A percentile compares a stretch with the other conserved stretches of the same genome.
phyloP scores from a whole-genome alignment of 768 basidiomycete species.

The Termitomyces sp. region DNA sequence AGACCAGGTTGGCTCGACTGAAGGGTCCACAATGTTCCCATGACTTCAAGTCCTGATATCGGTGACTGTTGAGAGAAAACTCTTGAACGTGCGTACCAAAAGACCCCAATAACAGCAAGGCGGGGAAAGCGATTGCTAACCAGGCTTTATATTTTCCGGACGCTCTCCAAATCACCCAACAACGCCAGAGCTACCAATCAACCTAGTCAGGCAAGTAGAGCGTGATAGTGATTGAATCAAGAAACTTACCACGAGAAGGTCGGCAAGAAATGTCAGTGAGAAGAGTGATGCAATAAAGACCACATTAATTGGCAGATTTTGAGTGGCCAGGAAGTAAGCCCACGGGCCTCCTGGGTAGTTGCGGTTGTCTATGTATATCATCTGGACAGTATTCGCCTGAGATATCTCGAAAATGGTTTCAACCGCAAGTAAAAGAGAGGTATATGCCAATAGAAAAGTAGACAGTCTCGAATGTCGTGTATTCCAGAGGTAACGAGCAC shows the following conservation, averaged over 20 bases:
- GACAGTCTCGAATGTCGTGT: slow-evolving; percentile 18
- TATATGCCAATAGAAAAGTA: slow-evolving; percentile 25
- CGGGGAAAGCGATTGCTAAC: slow-evolving; percentile 29
- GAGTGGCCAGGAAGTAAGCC: slow-evolving; percentile 30
- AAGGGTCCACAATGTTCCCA: slow-evolving; percentile 39
- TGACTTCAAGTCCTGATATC: slow-evolving; percentile 17
- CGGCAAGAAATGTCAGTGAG: slow-evolving; percentile 31
- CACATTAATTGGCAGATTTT: slow-evolving; percentile 30
- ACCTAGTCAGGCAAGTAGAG: not conserved
- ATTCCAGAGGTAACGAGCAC: slow-evolving; percentile 27
- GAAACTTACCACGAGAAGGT: slow-evolving; percentile 33
- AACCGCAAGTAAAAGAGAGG: slow-evolving; percentile 24
- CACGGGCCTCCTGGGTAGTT: slow-evolving; percentile 30
- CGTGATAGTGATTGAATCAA: not conserved
- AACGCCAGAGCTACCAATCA: slow-evolving; percentile 34
- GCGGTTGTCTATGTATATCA: slow-evolving; percentile 29
- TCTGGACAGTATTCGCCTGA: slow-evolving; percentile 29
- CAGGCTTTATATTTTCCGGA: slow-evolving; percentile 26
- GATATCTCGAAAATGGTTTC: slow-evolving; percentile 28
- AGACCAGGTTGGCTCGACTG: slow-evolving; percentile 35
- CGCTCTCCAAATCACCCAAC: slow-evolving; percentile 40
- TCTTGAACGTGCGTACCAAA: slow-evolving; percentile 26
- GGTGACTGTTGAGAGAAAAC: not conserved
- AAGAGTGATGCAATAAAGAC: slow-evolving; percentile 32
- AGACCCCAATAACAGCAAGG: slow-evolving; percentile 30